Conservation (phyloP, 2,329 filamentous ascomycete species). For the Dendrostoma leiphaemia region DNA sequence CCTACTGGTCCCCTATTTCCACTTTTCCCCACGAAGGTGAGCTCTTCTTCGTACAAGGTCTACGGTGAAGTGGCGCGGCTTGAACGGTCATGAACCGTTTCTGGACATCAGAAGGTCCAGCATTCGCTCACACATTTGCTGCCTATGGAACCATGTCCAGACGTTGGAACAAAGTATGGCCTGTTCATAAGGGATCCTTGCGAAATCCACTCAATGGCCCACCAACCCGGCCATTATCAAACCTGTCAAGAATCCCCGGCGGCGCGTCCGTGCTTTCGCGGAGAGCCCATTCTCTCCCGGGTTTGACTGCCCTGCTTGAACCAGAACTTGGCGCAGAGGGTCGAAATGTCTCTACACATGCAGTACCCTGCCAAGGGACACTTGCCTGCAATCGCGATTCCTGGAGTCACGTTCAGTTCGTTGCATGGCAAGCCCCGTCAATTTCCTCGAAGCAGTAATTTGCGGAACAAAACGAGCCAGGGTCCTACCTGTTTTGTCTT, state of each 20-base stretch:
- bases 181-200: conserved; percentile 14
- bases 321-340: background rate
- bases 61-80: too few relatives aligned
- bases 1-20: background rate
- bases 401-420: too few relatives aligned
- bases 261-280: conserved; percentile 13
- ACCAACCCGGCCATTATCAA: background rate
- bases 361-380: background rate
- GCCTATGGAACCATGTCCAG: background rate
- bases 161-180: conserved; percentile 18
- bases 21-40: too few relatives aligned
- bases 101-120: too few relatives aligned
- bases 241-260: conserved; percentile 15
- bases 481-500: conserved; percentile 7
- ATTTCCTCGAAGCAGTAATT: background rate
- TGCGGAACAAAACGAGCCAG: background rate
- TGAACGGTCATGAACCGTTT: too few relatives aligned
- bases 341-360: background rate
- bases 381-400: background rate
- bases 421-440: background rate
- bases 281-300: background rate
- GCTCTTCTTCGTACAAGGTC: background rate
- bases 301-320: background rate
- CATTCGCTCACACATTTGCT: background rate
- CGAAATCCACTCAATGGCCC: conserved; percentile 2